Evolutionary conservation across 2,329 filamentous ascomycete species (phyloP).

Genomic region (Emergomyces orientalis): DNA sequence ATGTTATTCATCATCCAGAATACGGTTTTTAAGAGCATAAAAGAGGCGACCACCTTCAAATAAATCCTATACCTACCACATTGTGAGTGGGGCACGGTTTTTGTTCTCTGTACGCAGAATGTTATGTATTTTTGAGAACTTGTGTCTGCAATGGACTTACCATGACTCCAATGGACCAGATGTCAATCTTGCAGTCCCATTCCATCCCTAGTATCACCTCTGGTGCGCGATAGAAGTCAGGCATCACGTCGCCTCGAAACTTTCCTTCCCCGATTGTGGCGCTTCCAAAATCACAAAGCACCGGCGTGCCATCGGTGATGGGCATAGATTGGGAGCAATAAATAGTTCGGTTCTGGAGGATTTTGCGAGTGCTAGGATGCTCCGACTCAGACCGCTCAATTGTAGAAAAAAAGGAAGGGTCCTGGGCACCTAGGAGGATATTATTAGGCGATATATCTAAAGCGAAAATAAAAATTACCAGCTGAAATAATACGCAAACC

Average conservation of each 20-base stretch:
- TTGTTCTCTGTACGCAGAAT: background rate
- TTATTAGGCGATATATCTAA: conserved; percentile 18
- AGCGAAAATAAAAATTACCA: background rate
- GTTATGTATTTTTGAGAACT: background rate
- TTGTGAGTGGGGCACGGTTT: background rate
- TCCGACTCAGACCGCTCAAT: too few relatives aligned
- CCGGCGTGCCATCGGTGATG: too few relatives aligned
- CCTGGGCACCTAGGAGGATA: too few relatives aligned
- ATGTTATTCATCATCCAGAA: conserved; percentile 14
- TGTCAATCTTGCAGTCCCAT: conserved; percentile 37
- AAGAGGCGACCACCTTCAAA: conserved; percentile 15
- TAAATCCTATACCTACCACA: conserved; percentile 14
- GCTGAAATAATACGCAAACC: background rate
- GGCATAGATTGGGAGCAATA: too few relatives aligned
- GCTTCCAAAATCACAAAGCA: too few relatives aligned
- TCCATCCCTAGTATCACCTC: conserved; percentile 34
- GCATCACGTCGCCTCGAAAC: too few relatives aligned
- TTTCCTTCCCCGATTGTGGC: too few relatives aligned
- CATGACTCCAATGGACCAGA: conserved; percentile 29
- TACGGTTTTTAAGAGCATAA: conserved; percentile 12
- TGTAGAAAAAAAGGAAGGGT: too few relatives aligned
- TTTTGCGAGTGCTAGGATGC: too few relatives aligned
- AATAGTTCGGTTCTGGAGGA: too few relatives aligned
- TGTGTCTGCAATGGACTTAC: background rate
- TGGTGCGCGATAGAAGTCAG: conserved; percentile 4